Percentiles rank a stretch among this genome's conserved stretches.
phyloP scores from a whole-genome alignment of 768 basidiomycete genomes.

The Kwoniella heveanensis region DNA sequence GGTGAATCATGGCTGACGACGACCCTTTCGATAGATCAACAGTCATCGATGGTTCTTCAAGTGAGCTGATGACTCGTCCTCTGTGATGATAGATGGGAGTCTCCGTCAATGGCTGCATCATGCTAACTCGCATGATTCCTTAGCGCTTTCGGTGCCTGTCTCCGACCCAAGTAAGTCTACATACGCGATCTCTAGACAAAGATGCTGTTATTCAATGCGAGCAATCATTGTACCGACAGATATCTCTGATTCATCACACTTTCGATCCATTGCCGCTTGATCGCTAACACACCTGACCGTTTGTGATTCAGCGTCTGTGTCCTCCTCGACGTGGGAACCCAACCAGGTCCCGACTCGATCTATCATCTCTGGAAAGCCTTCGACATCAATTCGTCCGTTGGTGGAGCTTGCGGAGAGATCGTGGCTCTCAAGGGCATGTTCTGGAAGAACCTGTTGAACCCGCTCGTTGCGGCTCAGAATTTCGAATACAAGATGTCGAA shows the following conservation, averaged over 20 bases:
- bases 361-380: conserved; percentile 97
- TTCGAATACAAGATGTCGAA: conserved; percentile 89
- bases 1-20: too few relatives aligned
- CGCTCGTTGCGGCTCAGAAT: conserved; percentile 87
- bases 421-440: conserved; percentile 87
- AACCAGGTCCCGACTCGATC: conserved; percentile 81
- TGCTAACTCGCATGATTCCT: conserved; percentile 2
- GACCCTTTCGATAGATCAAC: conserved; percentile 72
- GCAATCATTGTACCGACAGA: too few relatives aligned
- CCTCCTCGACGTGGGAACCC: conserved; percentile 89
- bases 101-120: too few relatives aligned
- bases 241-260: too few relatives aligned
- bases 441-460: conserved; percentile 79
- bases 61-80: conserved; percentile 27
- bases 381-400: conserved; percentile 69
- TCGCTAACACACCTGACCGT: too few relatives aligned
- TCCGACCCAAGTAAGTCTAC: conserved; percentile 45
- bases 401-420: conserved; percentile 96
- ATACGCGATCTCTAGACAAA: too few relatives aligned
- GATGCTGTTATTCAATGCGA: too few relatives aligned
- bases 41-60: conserved; percentile 94
- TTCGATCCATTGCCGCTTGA: too few relatives aligned
- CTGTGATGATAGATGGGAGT: too few relatives aligned
- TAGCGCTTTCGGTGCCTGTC: conserved; percentile 51
- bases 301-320: conserved; percentile 90